Evolutionary conservation across 345 rosid genomes (phyloP).

Genomic region (Dipteronia sinensis): DNA sequence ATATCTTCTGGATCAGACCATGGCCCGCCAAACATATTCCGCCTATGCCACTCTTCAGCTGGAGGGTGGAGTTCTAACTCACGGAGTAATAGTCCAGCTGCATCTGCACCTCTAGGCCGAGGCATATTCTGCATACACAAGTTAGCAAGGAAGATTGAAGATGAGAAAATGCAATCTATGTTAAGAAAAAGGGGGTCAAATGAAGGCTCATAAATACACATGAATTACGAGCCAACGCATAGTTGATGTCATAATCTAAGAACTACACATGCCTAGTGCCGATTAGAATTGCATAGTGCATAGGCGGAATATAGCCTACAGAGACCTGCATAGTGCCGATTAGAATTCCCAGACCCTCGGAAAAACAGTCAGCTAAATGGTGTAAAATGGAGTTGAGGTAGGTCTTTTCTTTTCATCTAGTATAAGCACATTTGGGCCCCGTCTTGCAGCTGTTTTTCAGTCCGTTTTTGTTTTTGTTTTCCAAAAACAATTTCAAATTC

Average conservation of each 20-base stretch:
- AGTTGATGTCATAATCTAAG: neutral
- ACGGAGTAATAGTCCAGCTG: slow-evolving; percentile 93
- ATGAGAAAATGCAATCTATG: neutral
- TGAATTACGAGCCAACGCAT: neutral
- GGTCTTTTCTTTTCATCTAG: neutral
- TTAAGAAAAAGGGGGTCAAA: neutral
- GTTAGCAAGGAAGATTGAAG: slow-evolving; percentile 9
- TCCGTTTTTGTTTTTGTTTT: too few species aligned
- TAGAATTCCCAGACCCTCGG: neutral
- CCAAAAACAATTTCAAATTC: too few species aligned
- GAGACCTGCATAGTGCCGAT: too few species aligned
- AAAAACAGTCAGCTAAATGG: neutral
- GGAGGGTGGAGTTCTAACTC: slow-evolving; percentile 98
- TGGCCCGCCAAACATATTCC: slow-evolving; percentile 95
- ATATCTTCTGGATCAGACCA: slow-evolving; percentile 87
- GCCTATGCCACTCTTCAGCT: slow-evolving; percentile 99
- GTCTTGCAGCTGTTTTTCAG: too few species aligned
- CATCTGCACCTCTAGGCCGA: slow-evolving; percentile 99
- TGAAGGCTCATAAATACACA: neutral
- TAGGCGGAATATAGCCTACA: too few species aligned
- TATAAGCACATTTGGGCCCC: slow-evolving; percentile 1
- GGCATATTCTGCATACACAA: slow-evolving; percentile 84
- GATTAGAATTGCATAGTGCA: too few species aligned
- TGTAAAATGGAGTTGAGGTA: slow-evolving; percentile 1
- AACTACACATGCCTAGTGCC: neutral